phyloP scores from a whole-genome alignment of 2,329 filamentous ascomycete species.

The Lasiodiplodia sp. region DNA sequence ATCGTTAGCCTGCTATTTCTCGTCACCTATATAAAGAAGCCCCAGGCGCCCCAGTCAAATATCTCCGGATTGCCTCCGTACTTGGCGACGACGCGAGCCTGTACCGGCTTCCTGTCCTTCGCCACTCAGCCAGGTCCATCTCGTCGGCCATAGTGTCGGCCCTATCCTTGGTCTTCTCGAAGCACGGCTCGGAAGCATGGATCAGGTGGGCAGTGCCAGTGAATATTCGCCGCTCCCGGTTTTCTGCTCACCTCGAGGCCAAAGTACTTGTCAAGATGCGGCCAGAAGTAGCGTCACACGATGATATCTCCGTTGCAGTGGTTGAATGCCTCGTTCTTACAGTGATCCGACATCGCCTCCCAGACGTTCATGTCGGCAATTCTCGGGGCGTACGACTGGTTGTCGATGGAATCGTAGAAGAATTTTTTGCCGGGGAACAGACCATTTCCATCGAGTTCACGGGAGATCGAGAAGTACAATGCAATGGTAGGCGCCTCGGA shows the following conservation, averaged over 20 bases:
- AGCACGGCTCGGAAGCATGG: not conserved
- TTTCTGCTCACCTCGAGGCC: constrained; percentile 35
- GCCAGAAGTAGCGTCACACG: constrained; percentile 52
- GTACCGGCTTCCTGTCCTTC: not conserved
- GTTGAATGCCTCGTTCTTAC: constrained; percentile 52
- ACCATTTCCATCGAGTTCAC: constrained; percentile 44
- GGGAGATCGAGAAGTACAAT: constrained; percentile 50
- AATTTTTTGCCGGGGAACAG: constrained; percentile 45
- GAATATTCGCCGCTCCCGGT: not conserved
- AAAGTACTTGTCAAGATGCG: constrained; percentile 48
- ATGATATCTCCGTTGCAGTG: constrained; percentile 50
- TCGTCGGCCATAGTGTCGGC: not conserved
- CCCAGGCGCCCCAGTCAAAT: not conserved
- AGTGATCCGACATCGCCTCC: constrained; percentile 41
- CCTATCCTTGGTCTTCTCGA: not conserved
- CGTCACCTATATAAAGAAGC: not conserved
- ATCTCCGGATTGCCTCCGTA: not conserved
- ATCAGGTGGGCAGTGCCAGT: too few relatives aligned
- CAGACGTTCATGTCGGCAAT: constrained; percentile 50
- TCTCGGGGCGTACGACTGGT: constrained; percentile 43
- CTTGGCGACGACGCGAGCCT: not conserved
- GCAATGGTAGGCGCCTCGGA: constrained; percentile 52
- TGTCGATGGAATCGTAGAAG: constrained; percentile 46
- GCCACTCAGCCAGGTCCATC: not conserved
- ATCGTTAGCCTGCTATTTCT: not conserved